Base-by-base conservation (phyloP, 73 alveolate species). In the Stentor coeruleus region DNA sequence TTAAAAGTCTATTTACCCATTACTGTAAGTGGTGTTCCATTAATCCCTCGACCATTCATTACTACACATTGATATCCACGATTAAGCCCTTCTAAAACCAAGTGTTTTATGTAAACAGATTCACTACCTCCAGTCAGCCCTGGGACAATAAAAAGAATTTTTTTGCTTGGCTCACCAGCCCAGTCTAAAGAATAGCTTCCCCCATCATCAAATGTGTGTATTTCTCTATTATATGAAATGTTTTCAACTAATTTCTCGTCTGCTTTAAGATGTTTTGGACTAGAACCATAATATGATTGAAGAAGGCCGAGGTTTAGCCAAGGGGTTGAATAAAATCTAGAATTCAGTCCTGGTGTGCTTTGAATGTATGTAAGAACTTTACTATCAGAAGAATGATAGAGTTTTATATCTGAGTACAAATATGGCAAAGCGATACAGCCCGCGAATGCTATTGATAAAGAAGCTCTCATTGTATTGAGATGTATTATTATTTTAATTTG, bases 91-190 rank as follows among this genome's bases (percentile, higher is more conserved):
- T 20, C 58, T 39, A 26, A 14, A 15, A 37, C 59, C 15, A 35
- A 14, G 2, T 39, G 26, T 33, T 39, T 75, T 1, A 75, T 75
- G 39, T 75, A 75, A n/a, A 35, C 59, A 39, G 59, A 15, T 2
- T 75, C 83, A 75, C 74, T 39, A n/a, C 83, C 83, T 36, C 83
- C 83, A 36, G 83, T 75, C 0, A 75, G 38, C 38, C 83, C 83
- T 37, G 83, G 83, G 2, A 75, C 72, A 39, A 75, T 39, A 14
- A 75, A n/a, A 14, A 75, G 38, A n/a, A 75, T 40, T 75, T 75
- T 75, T n/a, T 75, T 75, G 35, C 0, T 15, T 20, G 33, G 80
- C 15, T 31, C n/a, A 37, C 72, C 72, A 15, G 39, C 6, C 6
- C 3, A 30, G 38, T 75, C 83, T 20, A 75, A 31, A 0, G 83